Base-by-base conservation (phyloP, 306 rosid genomes). In the Sphenostylis stenocarpa region DNA sequence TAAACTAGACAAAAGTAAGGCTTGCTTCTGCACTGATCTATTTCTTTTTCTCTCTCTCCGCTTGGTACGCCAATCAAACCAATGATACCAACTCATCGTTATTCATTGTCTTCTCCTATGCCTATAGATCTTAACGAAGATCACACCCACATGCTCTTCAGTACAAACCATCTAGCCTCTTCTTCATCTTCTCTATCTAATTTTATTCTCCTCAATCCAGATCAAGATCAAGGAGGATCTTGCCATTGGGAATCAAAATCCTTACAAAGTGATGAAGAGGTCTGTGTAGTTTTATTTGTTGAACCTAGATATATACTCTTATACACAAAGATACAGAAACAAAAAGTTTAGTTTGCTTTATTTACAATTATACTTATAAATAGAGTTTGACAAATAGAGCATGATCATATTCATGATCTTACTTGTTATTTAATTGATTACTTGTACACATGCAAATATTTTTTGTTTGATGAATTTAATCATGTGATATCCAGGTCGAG, bases 121-220 rank as follows among this genome's bases (percentile, higher is more conserved):
- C 72, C 84, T 69, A 29, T 82, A 26, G 89, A 92, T 80, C 88
- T 87, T 16, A 80, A 63, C 51, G 80, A 77, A 82, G 87, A 87
- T 83, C 90, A 84, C 31, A 73, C 38, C 67, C 73, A 80, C 7
- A 72, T 11, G 0, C 29, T 75, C 63, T 73, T 79, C 48, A 67
- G 29, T 41, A 31, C 80, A 45, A 78, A 77, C 21, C 77, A 77
- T 73, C 93, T 86, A 67, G 34, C 76, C 57, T 80, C 82, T 56
- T 85, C 90, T 71, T 83, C 89, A 5, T 79, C 83, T 58, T 81
- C 91, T 51, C 56, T 77, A 44, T 86, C 91, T 16, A 38, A 34
- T 77, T 84, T 87, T 45, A 4, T 56, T 39, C 70, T 80, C 84
- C 68, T 77, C 33, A 77, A 44, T 70, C 84, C 66, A 6, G 70